phyloP scores from a whole-genome alignment of 805 yeast genomes.

The Grigorovia transvaalensis region DNA sequence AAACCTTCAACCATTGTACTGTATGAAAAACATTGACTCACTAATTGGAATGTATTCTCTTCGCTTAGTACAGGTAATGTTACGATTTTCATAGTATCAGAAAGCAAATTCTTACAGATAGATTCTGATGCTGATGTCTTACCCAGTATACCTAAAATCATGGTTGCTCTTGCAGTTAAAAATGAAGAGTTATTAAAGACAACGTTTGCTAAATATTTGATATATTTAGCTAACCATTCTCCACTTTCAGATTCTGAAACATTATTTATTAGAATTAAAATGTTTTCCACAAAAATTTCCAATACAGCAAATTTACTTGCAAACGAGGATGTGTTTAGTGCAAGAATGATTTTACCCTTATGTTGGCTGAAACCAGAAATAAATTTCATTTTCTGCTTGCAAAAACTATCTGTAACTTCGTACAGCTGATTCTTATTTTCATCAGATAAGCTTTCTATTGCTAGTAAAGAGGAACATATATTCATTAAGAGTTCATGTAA shows the following conservation, averaged over 20 bases:
- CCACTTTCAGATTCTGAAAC: constrained; percentile 37
- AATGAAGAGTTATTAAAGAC: constrained; percentile 47
- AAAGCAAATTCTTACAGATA: constrained; percentile 28
- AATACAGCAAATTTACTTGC: constrained; percentile 34
- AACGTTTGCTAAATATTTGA: constrained; percentile 49
- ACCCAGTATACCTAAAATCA: constrained; percentile 60
- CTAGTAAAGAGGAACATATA: constrained; percentile 56
- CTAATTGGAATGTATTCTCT: constrained; percentile 23
- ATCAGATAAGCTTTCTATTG: constrained; percentile 41
- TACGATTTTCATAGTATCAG: constrained; percentile 28
- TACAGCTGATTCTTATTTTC: constrained; percentile 34
- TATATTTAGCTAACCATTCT: constrained; percentile 58
- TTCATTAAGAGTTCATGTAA: constrained; percentile 55
- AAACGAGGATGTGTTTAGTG: constrained; percentile 30
- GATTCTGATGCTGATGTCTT: constrained; percentile 52
- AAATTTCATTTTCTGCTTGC: constrained; percentile 56
- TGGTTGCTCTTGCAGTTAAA: constrained; percentile 55
- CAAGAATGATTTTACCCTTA: constrained; percentile 29
- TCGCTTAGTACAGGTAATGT: constrained; percentile 27
- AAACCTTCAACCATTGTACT: constrained; percentile 33
- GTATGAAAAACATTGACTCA: constrained; percentile 33
- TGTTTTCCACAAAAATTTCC: constrained; percentile 47
- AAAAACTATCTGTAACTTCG: constrained; percentile 32
- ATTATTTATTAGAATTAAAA: constrained; percentile 42
- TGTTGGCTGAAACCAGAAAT: constrained; percentile 60